phyloP scores from a whole-genome alignment of 495 filamentous ascomycete species.

The Penicillium argentinense region DNA sequence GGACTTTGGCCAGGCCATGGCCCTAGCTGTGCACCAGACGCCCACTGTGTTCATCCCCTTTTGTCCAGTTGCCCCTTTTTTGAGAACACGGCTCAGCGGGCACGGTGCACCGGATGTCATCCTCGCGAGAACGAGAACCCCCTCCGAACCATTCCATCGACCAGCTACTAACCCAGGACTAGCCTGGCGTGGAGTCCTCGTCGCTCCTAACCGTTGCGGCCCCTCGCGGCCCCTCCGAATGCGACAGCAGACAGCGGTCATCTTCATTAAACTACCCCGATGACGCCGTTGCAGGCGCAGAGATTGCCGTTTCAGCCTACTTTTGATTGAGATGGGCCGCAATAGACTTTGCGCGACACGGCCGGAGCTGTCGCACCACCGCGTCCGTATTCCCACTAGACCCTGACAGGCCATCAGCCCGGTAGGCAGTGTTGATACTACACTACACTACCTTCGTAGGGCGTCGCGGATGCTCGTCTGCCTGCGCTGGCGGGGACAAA shows the following conservation, averaged over 20 bases:
- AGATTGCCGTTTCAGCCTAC: background rate
- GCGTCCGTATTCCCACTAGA: slow-evolving; percentile 5
- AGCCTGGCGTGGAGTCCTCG: background rate
- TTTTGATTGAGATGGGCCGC: slow-evolving; percentile 1
- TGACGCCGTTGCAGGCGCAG: too few species aligned
- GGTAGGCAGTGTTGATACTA: slow-evolving; percentile 3
- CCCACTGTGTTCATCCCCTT: background rate
- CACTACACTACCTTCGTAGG: too few species aligned
- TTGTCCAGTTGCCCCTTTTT: background rate
- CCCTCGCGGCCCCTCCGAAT: background rate
- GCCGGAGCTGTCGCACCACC: background rate
- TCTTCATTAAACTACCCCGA: background rate
- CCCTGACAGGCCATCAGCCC: slow-evolving; percentile 16
- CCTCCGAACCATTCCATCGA: background rate
- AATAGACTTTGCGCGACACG: background rate
- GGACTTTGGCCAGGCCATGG: background rate
- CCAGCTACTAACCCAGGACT: background rate
- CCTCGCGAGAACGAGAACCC: background rate
- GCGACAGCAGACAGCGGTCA: slow-evolving; percentile 1
- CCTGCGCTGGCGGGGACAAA: background rate
- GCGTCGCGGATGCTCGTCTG: too few species aligned
- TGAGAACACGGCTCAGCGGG: slow-evolving; percentile 1
- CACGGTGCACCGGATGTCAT: background rate
- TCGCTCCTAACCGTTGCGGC: slow-evolving; percentile 1
- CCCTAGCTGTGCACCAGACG: background rate